These are phyloP conservation scores for Pochonia chlamydosporia DNA, from an alignment of 2,329 filamentous ascomycete genomes.

Conservation along the genomic window DNA sequence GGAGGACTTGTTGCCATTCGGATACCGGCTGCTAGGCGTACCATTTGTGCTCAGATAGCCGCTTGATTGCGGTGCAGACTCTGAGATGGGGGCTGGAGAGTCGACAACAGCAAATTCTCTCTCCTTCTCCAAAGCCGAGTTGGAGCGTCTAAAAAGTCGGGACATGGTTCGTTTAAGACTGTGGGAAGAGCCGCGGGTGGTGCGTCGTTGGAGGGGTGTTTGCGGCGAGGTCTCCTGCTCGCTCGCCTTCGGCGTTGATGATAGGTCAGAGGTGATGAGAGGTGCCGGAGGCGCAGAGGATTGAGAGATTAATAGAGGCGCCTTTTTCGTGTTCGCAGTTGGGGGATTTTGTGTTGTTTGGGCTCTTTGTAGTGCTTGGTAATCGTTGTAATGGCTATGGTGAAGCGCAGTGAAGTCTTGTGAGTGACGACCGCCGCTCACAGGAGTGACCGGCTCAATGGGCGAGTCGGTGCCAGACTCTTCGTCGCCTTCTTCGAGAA, in stretches of 20 bases:
- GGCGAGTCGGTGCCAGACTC: slow-evolving; percentile 53
- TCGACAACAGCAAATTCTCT: slow-evolving; percentile 18
- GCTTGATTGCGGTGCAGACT: slow-evolving; percentile 13
- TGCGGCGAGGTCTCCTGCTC: slow-evolving; percentile 19
- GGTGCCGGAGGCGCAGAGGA: slow-evolving; percentile 2
- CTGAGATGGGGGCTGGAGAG: slow-evolving; percentile 9
- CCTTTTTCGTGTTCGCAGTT: slow-evolving; percentile 6
- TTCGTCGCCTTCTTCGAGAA: slow-evolving; percentile 49
- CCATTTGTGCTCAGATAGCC: slow-evolving; percentile 5
- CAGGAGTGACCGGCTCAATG: slow-evolving; percentile 57
- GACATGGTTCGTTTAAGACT: slow-evolving; percentile 46
- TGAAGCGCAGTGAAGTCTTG: slow-evolving; percentile 45
- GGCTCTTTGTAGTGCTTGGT: slow-evolving; percentile 19
- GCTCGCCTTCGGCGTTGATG: slow-evolving; percentile 16
- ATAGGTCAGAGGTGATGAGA: neutral
- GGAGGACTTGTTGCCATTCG: slow-evolving; percentile 34
- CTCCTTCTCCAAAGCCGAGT: slow-evolving; percentile 24
- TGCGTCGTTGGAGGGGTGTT: slow-evolving; percentile 30
- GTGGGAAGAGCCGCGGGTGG: slow-evolving; percentile 35
- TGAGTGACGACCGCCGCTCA: slow-evolving; percentile 50
- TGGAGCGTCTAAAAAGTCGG: slow-evolving; percentile 40
- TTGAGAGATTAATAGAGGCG: slow-evolving; percentile 9
- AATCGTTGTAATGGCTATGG: slow-evolving; percentile 29
- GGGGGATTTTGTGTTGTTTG: slow-evolving; percentile 12
- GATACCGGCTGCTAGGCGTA: slow-evolving; percentile 34